Evolutionary conservation across 768 basidiomycete species (phyloP), one percentile per base, ranked within the genome.

Genomic region (Suillus spraguei): DNA sequence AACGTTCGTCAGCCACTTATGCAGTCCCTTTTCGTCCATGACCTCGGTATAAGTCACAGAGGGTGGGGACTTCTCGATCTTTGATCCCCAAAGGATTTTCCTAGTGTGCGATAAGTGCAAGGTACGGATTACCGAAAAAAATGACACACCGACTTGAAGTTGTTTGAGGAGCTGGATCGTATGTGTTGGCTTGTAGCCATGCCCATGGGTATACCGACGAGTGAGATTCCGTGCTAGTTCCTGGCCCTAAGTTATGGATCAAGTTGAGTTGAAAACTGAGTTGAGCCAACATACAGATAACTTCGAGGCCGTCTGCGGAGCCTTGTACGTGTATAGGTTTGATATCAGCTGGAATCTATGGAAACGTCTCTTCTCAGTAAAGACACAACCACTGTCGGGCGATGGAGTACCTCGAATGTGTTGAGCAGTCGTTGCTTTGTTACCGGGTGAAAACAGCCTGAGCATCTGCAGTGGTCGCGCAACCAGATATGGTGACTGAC

Each of bases 381-480:
- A 55, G 55, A 59, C 50, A 52, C 13, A 5, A 64, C n/a, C 6
- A 35, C 49, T 20, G 42, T 11, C 47, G 11, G 11, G 17, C 22
- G 11, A 54, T 5, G 8, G 66, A 82, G 35, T 67, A 91, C 96
- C 66, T 92, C 87, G 67, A 90, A 94, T 1, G 95, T 94, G 70
- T 92, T 88, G 59, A 94, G 78, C 11, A 98, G 75, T n/a, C 96
- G 83, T 74, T 98, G 97, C 71, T 94, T 96, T 20, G 96, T 98
- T 64, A 87, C 72, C 0, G 89, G 79, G 74, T 98, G 96, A 71
- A 92, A 96, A 74, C 95, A 97, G 58, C 85, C 79, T 6, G 89
- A 78, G 73, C 95, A 97, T 39, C 95, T 83, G 72, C 97, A 99
- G 67, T 98, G 96, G 71, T 98, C 97, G 50, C 94, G 82, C 28